A percentile compares a stretch with the other conserved stretches of the same genome.
Conservation (phyloP, 2,329 filamentous ascomycete genomes). For the Gyromitra esculenta region DNA sequence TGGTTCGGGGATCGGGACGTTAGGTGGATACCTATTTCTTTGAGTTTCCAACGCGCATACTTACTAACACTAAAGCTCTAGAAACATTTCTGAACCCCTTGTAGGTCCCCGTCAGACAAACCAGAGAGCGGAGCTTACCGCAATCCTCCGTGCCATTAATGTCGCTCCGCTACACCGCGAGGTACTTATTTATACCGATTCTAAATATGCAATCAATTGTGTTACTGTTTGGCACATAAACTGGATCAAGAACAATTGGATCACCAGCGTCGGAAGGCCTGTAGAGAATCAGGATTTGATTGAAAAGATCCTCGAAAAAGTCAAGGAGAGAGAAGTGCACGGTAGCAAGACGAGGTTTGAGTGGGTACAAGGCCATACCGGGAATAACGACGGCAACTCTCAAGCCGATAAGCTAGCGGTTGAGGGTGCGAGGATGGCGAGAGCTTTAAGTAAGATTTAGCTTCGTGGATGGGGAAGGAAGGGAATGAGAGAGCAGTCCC, state of each 20-base stretch:
- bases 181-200: conserved; percentile 86
- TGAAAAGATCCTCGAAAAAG: conserved; percentile 73
- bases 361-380: conserved; percentile 89
- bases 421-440: conserved; percentile 66
- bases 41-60: conserved; percentile 47
- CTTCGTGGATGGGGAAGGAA: neutral
- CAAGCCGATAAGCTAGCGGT: conserved; percentile 83
- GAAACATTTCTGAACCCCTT: conserved; percentile 79
- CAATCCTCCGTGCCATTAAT: conserved; percentile 83
- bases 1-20: conserved; percentile 69
- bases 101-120: conserved; percentile 83
- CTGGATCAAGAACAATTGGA: conserved; percentile 83
- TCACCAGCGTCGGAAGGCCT: conserved; percentile 72
- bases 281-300: conserved; percentile 92
- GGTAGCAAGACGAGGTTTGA: conserved; percentile 75
- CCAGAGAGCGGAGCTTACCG: conserved; percentile 92
- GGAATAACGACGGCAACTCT: conserved; percentile 74
- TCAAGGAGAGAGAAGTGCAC: conserved; percentile 72
- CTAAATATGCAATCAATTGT: conserved; percentile 89
- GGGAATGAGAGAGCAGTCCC: neutral
- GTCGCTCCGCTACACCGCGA: conserved; percentile 73
- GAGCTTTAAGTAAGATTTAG: conserved; percentile 28
- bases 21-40: conserved; percentile 61
- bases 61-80: conserved; percentile 57
- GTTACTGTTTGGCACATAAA: conserved; percentile 81